Percentiles rank a stretch among this genome's conserved stretches.
Evolutionary conservation across 805 yeast species (phyloP).

Genomic region (Starmerella bombi): DNA sequence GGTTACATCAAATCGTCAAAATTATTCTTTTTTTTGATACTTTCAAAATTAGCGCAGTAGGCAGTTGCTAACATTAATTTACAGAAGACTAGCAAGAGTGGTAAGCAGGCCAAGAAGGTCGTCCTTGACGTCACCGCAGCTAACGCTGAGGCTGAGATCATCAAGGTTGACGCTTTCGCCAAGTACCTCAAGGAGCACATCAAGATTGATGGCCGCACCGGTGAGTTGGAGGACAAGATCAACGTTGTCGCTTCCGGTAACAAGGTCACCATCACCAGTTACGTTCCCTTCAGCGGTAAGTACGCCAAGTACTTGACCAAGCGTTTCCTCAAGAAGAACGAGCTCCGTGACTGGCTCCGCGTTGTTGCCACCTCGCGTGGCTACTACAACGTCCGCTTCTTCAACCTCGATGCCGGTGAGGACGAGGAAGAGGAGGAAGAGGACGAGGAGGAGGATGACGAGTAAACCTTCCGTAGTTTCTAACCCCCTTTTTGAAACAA

Average conservation of each 20-base stretch:
- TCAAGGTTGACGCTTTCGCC: constrained; percentile 94
- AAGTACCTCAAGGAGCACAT: constrained; percentile 98
- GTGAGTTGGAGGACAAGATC: constrained; percentile 94
- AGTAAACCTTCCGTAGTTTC: constrained; percentile 8
- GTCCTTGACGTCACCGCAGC: constrained; percentile 93
- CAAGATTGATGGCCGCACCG: constrained; percentile 93
- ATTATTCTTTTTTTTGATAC: constrained; percentile 7
- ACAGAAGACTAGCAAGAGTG: constrained; percentile 42
- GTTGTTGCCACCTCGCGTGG: constrained; percentile 90
- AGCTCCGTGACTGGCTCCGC: constrained; percentile 99
- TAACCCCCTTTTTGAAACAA: background rate
- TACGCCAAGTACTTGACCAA: constrained; percentile 98
- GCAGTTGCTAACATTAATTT: constrained; percentile 39
- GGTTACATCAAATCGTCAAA: constrained; percentile 19
- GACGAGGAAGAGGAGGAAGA: constrained; percentile 84
- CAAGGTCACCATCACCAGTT: constrained; percentile 80
- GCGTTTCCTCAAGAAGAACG: constrained; percentile 99
- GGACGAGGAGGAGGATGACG: constrained; percentile 25
- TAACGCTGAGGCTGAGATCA: constrained; percentile 95
- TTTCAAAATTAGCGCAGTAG: constrained; percentile 44
- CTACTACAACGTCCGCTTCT: constrained; percentile 96
- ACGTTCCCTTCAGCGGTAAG: constrained; percentile 97
- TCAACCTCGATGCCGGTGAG: constrained; percentile 95
- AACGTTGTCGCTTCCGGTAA: constrained; percentile 66
- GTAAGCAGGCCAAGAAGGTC: constrained; percentile 67